These are phyloP conservation scores for Mycena latifolia DNA, from an alignment of 768 basidiomycete genomes.

Conservation along the genomic window DNA sequence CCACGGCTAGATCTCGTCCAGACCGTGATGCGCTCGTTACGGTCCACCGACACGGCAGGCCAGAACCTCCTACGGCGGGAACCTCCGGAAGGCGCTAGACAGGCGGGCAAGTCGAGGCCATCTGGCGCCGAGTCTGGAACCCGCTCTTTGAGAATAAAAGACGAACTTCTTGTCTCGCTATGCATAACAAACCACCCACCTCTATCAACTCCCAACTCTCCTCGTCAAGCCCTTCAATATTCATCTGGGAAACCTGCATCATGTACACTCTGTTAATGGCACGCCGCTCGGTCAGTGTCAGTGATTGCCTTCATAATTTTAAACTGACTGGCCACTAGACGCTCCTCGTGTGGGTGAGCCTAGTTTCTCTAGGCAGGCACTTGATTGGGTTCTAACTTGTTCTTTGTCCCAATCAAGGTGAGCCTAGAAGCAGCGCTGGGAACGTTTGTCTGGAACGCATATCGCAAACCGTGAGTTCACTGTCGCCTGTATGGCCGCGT, in stretches of 20 bases:
- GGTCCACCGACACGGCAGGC: neutral
- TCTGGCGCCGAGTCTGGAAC: constrained; percentile 13
- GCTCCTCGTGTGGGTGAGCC: constrained; percentile 9
- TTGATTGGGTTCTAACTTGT: no score
- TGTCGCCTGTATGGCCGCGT: neutral
- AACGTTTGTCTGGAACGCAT: constrained; percentile 12
- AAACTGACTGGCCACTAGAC: constrained; percentile 6
- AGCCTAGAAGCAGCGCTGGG: constrained; percentile 8
- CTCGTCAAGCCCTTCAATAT: neutral
- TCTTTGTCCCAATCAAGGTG: no score
- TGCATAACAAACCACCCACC: constrained; percentile 1
- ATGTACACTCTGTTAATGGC: constrained; percentile 27
- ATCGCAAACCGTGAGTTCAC: constrained; percentile 12
- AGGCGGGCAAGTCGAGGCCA: constrained; percentile 10
- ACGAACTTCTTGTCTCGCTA: neutral
- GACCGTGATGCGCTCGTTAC: constrained; percentile 11
- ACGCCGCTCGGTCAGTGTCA: constrained; percentile 10
- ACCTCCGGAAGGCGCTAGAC: neutral
- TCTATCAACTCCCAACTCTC: neutral
- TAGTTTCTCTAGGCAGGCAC: no score
- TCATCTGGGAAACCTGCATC: neutral
- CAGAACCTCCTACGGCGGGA: neutral
- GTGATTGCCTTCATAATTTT: neutral
- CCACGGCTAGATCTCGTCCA: constrained; percentile 19
- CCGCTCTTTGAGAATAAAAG: constrained; percentile 8